Evolutionary conservation across 352 stramenopile species (phyloP), one percentile per base, ranked within the genome.

Genomic region (Phytophthora sp.): DNA sequence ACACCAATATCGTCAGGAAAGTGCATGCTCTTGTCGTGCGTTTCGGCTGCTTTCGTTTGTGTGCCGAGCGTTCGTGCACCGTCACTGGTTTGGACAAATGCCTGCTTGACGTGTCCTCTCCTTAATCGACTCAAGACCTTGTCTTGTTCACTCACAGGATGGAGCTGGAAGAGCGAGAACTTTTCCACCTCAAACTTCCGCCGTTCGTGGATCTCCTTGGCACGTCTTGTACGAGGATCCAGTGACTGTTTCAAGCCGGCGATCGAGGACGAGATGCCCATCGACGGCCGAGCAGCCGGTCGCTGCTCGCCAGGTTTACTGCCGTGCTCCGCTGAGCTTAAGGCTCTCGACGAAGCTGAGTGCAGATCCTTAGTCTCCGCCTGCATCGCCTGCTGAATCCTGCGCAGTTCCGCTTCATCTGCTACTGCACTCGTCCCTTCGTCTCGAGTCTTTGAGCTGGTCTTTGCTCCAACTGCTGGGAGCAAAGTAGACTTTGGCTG

Each of bases 1-100:
- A 88, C 57, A 8, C 84, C 84, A 4, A 90, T 80, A n/a, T 93
- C 82, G 31, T 93, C 84, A 0, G 84, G 84, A 21, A 90, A 93
- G 31, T 89, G 79, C 82, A 90, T 93, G 29, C 68, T 73, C 31
- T 85, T 79, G 41, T 89, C 73, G 7, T 73, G 50, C 0, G 60
- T 54, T n/a, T 74, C 52, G 1, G 74, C 63, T 6, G 65, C 45
- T 39, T 90, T 87, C 9, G 82, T 91, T 63, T 91, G 82, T 13
- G 76, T 88, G 13, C 33, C 57, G 3, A 79, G 63, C 2, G 66
- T 63, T 33, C 82, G 79, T 20, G 80, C 80, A 9, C 81, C 82
- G 35, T 91, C 84, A 54, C 78, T 88, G 0, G 80, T 88, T 47
- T 93, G 83, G 1, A 77, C 63, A 29, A 84, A 84, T 0, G 76